These are phyloP conservation scores for Gaeumannomyces sp. DNA, from an alignment of 2,329 filamentous ascomycete genomes.

Conservation along the genomic window DNA sequence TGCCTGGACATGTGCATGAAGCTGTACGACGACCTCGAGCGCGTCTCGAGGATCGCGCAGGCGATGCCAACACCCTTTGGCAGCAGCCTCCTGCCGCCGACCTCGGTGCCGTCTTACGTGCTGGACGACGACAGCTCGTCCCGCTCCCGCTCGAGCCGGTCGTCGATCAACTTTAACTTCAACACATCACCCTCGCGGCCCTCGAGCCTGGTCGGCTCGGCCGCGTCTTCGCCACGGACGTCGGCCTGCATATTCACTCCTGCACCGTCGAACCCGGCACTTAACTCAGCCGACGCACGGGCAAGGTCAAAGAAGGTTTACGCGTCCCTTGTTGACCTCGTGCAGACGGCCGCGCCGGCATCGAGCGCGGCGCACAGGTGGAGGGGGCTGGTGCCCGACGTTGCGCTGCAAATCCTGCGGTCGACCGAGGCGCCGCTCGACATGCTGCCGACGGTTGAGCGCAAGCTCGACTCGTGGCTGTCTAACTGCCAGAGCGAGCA, in stretches of 20 bases:
- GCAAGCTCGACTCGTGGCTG: conserved; percentile 40
- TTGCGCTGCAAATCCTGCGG: conserved; percentile 55
- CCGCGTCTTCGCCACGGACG: conserved; percentile 43
- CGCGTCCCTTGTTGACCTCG: conserved; percentile 45
- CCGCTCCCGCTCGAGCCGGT: conserved; percentile 22
- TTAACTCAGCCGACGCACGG: conserved; percentile 34
- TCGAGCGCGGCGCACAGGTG: conserved; percentile 37
- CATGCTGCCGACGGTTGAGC: conserved; percentile 42
- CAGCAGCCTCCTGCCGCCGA: conserved; percentile 11
- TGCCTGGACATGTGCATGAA: conserved; percentile 60
- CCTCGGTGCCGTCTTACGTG: conserved; percentile 21
- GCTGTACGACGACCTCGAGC: conserved; percentile 48
- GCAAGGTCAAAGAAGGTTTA: conserved; percentile 43
- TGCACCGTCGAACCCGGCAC: conserved; percentile 16
- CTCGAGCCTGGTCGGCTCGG: conserved; percentile 44
- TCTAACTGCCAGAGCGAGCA: conserved; percentile 35
- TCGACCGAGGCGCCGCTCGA: conserved; percentile 44
- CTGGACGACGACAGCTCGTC: conserved; percentile 23
- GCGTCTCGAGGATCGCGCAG: conserved; percentile 32
- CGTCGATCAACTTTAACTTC: conserved; percentile 40
- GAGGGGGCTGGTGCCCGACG: conserved; percentile 44
- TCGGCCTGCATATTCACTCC: conserved; percentile 32
- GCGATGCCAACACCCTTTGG: conserved; percentile 9
- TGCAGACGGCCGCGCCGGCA: conserved; percentile 41
- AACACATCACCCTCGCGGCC: conserved; percentile 36